Base-by-base conservation (phyloP, 1,284 basidiomycete species). In the Dichomitus squalens region DNA sequence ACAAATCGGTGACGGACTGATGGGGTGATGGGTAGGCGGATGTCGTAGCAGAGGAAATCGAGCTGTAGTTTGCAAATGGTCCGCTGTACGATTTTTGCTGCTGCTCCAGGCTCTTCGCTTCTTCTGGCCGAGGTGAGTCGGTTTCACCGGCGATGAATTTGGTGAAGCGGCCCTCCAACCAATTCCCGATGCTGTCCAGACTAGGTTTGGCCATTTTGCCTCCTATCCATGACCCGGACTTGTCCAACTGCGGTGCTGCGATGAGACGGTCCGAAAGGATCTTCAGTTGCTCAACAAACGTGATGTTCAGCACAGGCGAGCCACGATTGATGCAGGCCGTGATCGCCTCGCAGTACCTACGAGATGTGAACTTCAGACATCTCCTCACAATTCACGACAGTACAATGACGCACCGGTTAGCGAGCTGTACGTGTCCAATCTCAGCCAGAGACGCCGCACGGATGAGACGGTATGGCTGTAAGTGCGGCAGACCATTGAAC, bases 91-190 rank as follows among this genome's bases (percentile, higher is more conserved):
- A 79, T 47, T 36, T 23, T 34, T 73, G 75, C 33, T 78, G 72
- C 66, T 77, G 83, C 3, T 72, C 68, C 18, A 67, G 60, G 14
- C 79, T 76, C 25, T 78, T 74, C 21, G 72, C 73, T 7, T 75
- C 68, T 18, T 73, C 69, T 7, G 76, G 72, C 11, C 76, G 71
- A 4, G 77, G 70, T 29, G 86, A 86, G 21, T 80, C 80, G 38
- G 77, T 83, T 56, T 96, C 95, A 2, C 95, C 97, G 12, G 96
- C 94, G 60, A 99, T 96, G 66, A 99, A 92, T 72, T 97, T 97
- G 29, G 95, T 95, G 65, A 99, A 87, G 12, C 92, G 85, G n/a
- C 92, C 92, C 73, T 96, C 96, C 25, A 99, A 81, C 86, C 95
- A 98, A 52, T 89, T 91, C 52, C 96, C 93, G 47, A 99, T 86